Conservation (phyloP, 129 eudicot species). For the Mikania micrantha region DNA sequence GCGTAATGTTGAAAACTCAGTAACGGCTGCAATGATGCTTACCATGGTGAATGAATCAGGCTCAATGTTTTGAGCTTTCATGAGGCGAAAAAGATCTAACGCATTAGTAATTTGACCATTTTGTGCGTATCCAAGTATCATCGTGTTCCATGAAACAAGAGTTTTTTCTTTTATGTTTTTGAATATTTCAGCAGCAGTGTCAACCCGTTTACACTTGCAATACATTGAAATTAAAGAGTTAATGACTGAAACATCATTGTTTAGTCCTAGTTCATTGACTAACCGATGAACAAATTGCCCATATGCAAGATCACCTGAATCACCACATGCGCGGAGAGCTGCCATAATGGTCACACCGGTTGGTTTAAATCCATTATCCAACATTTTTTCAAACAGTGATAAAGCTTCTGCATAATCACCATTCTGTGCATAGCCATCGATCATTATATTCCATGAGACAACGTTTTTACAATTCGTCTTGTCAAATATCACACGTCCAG, state of each 20-base stretch:
- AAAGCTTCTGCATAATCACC: constrained; percentile 77
- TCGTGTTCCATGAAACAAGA: constrained; percentile 79
- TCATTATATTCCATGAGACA: constrained; percentile 88
- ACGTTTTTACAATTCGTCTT: constrained; percentile 47
- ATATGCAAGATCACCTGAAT: constrained; percentile 45
- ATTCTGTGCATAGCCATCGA: constrained; percentile 69
- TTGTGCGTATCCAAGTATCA: constrained; percentile 88
- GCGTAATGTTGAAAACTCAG: constrained; percentile 61
- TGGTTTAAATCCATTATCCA: constrained; percentile 62
- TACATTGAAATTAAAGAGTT: constrained; percentile 92
- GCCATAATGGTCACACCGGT: constrained; percentile 75
- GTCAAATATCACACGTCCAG: constrained; percentile 54
- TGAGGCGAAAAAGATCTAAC: constrained; percentile 46
- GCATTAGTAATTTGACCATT: constrained; percentile 59
- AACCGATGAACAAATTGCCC: constrained; percentile 56
- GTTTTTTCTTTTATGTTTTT: constrained; percentile 45
- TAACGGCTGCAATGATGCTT: constrained; percentile 74
- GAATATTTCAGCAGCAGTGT: constrained; percentile 55
- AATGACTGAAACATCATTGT: constrained; percentile 46
- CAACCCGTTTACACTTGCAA: constrained; percentile 70
- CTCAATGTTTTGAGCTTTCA: constrained; percentile 44
- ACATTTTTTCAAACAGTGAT: constrained; percentile 61
- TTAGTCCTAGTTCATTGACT: constrained; percentile 37
- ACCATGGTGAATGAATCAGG: constrained; percentile 87
- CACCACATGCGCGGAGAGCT: constrained; percentile 79